A percentile compares a stretch with the other conserved stretches of the same genome.
Conservation (phyloP, 345 rosid species). For the Camelina laxa region DNA sequence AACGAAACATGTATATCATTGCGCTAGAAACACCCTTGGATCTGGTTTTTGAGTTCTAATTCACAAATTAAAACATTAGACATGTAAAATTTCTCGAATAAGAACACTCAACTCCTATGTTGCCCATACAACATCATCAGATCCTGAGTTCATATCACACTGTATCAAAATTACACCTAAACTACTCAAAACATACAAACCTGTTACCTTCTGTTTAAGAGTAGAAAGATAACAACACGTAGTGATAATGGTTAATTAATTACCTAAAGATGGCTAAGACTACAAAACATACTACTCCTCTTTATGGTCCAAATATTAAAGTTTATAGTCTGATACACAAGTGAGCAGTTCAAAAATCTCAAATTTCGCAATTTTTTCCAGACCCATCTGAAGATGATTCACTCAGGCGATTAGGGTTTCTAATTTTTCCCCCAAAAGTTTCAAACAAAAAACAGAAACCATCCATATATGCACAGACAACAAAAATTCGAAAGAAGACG, state of each 20-base stretch:
- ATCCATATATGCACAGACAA: neutral
- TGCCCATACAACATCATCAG: neutral
- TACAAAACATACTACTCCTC: neutral
- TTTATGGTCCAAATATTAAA: neutral
- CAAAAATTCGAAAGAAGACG: neutral
- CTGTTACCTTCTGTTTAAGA: neutral
- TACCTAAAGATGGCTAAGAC: neutral
- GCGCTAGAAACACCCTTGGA: neutral
- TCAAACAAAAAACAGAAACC: neutral
- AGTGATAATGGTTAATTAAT: neutral
- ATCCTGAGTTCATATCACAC: neutral
- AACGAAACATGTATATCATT: neutral
- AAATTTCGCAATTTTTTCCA: neutral
- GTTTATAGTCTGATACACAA: neutral
- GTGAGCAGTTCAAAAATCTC: slow-evolving; percentile 1
- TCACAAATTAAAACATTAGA: neutral
- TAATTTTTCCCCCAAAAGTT: neutral
- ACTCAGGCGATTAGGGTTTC: slow-evolving; percentile 6
- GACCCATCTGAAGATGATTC: neutral
- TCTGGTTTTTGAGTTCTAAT: neutral
- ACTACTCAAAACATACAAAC: slow-evolving; percentile 17
- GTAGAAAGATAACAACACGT: neutral
- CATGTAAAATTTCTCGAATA: neutral
- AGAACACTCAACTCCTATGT: slow-evolving; percentile 3
- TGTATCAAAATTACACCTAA: slow-evolving; percentile 4